phyloP scores from a whole-genome alignment of 2,329 filamentous ascomycete species.

The Bipolaris bicolor region DNA sequence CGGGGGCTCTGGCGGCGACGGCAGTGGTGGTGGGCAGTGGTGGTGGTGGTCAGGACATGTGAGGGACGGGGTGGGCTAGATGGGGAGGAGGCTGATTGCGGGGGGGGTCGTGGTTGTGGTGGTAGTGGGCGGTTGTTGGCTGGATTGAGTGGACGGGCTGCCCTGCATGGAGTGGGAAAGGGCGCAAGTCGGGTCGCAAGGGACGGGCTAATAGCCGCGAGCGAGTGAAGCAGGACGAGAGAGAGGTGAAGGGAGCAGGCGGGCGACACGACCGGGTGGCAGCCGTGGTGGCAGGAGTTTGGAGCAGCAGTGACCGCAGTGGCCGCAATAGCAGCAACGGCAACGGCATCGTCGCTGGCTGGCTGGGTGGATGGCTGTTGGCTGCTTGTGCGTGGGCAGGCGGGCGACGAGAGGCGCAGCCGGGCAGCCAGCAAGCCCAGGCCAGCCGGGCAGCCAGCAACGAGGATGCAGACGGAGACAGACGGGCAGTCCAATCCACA shows the following conservation, averaged over 20 bases:
- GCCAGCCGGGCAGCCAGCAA: background rate
- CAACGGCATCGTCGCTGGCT: background rate
- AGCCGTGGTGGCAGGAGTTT: no score
- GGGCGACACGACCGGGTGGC: background rate
- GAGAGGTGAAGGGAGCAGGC: background rate
- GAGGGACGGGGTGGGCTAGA: conserved; percentile 12
- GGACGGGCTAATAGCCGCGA: background rate
- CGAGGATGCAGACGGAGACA: no score
- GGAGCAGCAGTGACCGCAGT: no score
- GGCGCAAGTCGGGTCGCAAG: conserved; percentile 10
- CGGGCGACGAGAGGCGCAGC: conserved; percentile 15
- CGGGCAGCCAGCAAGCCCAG: conserved; percentile 12
- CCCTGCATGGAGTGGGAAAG: conserved; percentile 15
- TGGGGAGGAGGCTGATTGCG: conserved; percentile 28
- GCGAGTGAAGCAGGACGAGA: background rate
- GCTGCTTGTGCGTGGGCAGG: background rate
- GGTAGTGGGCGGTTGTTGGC: conserved; percentile 6
- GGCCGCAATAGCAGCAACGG: no score
- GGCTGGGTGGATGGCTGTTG: background rate
- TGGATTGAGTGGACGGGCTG: conserved; percentile 15
- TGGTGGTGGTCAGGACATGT: conserved; percentile 4
- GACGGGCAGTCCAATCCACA: conserved; percentile 7
- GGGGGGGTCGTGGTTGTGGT: conserved; percentile 10
- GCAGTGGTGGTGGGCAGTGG: background rate
- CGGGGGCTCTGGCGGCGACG: background rate